Percentiles rank a stretch among this genome's conserved stretches.
Evolutionary conservation across 2,329 filamentous ascomycete species (phyloP).

Genomic region (Scytalidium lignicola): DNA sequence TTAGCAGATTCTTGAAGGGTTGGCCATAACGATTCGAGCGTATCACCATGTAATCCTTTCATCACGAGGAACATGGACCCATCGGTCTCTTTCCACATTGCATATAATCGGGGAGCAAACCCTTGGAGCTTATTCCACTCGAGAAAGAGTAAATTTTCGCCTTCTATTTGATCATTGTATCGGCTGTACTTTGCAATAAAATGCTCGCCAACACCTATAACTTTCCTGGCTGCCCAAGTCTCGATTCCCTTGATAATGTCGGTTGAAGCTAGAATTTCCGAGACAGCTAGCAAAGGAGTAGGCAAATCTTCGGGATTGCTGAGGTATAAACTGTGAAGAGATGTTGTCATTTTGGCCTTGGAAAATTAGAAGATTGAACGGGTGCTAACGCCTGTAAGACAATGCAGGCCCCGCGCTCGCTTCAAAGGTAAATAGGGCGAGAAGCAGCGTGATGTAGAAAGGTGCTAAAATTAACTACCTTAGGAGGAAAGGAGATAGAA

Average conservation of each 20-base stretch:
- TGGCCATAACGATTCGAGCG: slow-evolving; percentile 9
- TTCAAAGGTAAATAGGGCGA: slow-evolving; percentile 41
- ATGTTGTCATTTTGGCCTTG: neutral
- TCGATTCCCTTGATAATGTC: slow-evolving; percentile 6
- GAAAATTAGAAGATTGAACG: neutral
- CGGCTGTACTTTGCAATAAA: slow-evolving; percentile 12
- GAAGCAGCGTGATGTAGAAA: too few relatives aligned
- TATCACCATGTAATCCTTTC: slow-evolving; percentile 6
- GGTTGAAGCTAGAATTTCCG: slow-evolving; percentile 5
- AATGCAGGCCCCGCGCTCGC: slow-evolving; percentile 45
- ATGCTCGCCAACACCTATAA: slow-evolving; percentile 8
- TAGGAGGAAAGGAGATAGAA: too few relatives aligned
- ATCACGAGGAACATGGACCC: slow-evolving; percentile 7
- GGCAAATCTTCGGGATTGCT: slow-evolving; percentile 2
- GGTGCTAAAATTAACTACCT: too few relatives aligned
- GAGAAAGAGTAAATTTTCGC: slow-evolving; percentile 11
- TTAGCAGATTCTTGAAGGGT: slow-evolving; percentile 6
- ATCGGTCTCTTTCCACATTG: slow-evolving; percentile 11
- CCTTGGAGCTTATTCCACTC: slow-evolving; percentile 3
- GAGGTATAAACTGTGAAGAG: slow-evolving; percentile 5
- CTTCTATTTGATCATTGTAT: slow-evolving; percentile 8
- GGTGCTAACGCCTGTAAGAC: neutral
- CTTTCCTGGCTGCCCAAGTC: slow-evolving; percentile 7
- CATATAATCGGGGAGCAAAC: slow-evolving; percentile 11
- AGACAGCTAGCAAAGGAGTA: slow-evolving; percentile 3